Base-by-base conservation (phyloP, 805 yeast species). In the Candida loeiensis region DNA sequence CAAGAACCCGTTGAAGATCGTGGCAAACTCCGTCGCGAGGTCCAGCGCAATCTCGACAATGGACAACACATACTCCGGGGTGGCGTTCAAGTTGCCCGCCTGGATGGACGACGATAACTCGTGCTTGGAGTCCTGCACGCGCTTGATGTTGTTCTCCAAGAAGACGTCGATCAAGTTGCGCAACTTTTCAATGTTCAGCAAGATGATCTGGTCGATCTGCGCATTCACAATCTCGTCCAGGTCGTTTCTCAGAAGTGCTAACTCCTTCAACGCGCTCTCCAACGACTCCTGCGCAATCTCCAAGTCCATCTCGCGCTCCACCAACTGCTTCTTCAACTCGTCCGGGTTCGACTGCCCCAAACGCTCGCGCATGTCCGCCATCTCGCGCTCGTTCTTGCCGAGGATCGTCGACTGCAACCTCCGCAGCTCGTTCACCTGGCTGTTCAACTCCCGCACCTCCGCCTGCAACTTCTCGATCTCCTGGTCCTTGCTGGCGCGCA, bases 31-130 rank as follows among this genome's bases (percentile, higher is more conserved):
- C 4, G 90, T 85, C 0, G 90, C 88, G 12, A 76, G 66, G 28
- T 79, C 76, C 0, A 87, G 76, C 14, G 83, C 74, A 47, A 80
- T 75, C 55, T 89, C 96, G 46, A 82, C 67, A 29, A 85, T 66
- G 0, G 91, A 80, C 25, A 81, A 64, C 16, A 83, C 60, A 50
- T 77, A 82, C 47, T 76, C 80, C 2, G 91, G 85, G 0, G 91
- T 76, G 2, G 93, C 73, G 56, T 80, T 80, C 48, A 80, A 78
- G 55, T 85, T 85, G 40, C 93, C 93, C 3, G 88, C 86, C 59
- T 84, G 87, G 77, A 83, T 77, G 21, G 93, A 86, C 4, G 90
- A 82, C 40, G 79, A 82, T 45, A 86, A 66, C 51, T 82, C 88
- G 53, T 76, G 82, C 29, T 76, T 65, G 0, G 84, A 64, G 48